A percentile compares a stretch with the other conserved stretches of the same genome.
phyloP scores from a whole-genome alignment of 257 asterid genomes.

The Dorcoceras hygrometricum region DNA sequence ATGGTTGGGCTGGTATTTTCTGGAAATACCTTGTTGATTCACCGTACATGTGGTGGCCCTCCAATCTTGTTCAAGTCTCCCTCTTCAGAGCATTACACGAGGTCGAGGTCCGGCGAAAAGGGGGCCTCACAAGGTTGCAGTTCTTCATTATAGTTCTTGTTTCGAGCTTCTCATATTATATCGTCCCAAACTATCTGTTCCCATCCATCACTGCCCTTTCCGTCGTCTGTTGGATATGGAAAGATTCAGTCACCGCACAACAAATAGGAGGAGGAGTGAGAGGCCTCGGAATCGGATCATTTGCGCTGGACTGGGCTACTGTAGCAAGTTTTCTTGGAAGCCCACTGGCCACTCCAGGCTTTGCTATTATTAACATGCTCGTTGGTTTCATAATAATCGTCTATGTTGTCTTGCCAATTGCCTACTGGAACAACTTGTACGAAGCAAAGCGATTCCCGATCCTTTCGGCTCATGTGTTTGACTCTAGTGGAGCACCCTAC shows the following conservation, averaged over 20 bases:
- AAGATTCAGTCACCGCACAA: conserved; percentile 52
- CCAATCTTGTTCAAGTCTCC: conserved; percentile 70
- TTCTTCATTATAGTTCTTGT: conserved; percentile 52
- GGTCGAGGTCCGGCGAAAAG: conserved; percentile 45
- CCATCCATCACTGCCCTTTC: conserved; percentile 65
- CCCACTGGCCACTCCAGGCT: conserved; percentile 70
- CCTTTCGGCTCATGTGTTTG: conserved; percentile 56
- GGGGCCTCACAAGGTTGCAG: conserved; percentile 65
- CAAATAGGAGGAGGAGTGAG: conserved; percentile 52
- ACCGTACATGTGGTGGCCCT: conserved; percentile 87
- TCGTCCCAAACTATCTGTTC: conserved; percentile 58
- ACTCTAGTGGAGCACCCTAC: conserved; percentile 44
- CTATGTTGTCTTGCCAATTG: conserved; percentile 43
- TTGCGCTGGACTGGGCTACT: conserved; percentile 64
- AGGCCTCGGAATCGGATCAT: conserved; percentile 61
- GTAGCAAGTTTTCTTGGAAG: conserved; percentile 61
- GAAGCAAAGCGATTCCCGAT: conserved; percentile 53
- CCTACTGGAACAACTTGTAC: conserved; percentile 54
- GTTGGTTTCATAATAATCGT: conserved; percentile 48
- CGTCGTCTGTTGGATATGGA: conserved; percentile 67
- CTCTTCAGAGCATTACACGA: conserved; percentile 71
- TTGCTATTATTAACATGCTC: conserved; percentile 56
- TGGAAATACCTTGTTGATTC: conserved; percentile 64
- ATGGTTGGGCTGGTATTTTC: conserved; percentile 75
- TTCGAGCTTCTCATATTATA: conserved; percentile 61